Evolutionary conservation across 1,284 basidiomycete genomes (phyloP), one percentile per base, ranked within the genome.

Genomic region (Ganoderma boninense): DNA sequence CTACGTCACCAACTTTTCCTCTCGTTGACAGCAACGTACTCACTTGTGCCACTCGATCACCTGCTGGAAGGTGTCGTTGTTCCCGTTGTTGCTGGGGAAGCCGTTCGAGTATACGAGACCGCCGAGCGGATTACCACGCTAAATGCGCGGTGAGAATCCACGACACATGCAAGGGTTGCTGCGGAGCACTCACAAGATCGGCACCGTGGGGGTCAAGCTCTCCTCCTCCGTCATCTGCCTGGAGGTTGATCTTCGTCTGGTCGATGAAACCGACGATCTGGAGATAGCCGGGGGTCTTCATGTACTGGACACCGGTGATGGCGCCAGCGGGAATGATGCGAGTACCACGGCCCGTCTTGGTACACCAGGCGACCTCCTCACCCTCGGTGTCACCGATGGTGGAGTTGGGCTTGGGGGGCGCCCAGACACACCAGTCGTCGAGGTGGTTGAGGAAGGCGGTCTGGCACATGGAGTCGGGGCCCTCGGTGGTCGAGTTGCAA

Each of bases 291-390:
- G 86, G 85, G 0, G 91, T 92, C 73, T 86, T 82, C 40, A 92
- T 85, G 78, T 90, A 87, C 78, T 93, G 91, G 2, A 92, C 85
- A 73, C 90, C 92, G 42, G 84, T 82, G 70, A 94, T 82, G 8
- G 91, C 83, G 29, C 89, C 89, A 20, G 85, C 80, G 59, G 90
- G 90, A 32, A 94, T 91, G 40, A 87, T 78, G 63, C 92, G 90
- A 0, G 90, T 84, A 10, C 92, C 92, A 68, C 86, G 86, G 20
- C 90, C 89, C 64, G 86, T 84, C 78, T 89, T 90, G 46, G 91
- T 92, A 83, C 93, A 95, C 88, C 88, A 95, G 0, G 91, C 89
- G 23, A 95, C 90, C 73, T 88, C 90, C 77, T 89, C 84, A 49
- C 84, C 87, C 80, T 95, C 93, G 4, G 87, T 86, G 73, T 92